A percentile compares a stretch with the other conserved stretches of the same genome.
Conservation (phyloP, 495 filamentous ascomycete genomes). For the Penicillium paradoxum region DNA sequence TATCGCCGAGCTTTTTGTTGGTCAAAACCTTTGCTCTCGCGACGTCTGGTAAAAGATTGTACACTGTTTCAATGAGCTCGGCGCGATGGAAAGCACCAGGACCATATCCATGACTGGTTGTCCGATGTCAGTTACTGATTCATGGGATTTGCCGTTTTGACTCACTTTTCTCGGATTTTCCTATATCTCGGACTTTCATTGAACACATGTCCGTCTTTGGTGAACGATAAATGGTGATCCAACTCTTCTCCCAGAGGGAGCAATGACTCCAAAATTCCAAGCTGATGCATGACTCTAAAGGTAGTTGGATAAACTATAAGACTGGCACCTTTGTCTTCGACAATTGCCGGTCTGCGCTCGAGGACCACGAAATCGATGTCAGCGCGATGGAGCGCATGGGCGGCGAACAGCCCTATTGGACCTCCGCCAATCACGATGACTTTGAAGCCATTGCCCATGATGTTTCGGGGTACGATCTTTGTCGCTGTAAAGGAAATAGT, state of each 20-base stretch:
- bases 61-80: conserved; percentile 19
- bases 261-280: conserved; percentile 39
- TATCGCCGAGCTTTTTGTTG: conserved; percentile 9
- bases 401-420: conserved; percentile 43
- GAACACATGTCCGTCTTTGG: conserved; percentile 18
- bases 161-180: conserved; percentile 14
- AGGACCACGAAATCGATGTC: conserved; percentile 50
- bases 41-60: conserved; percentile 13
- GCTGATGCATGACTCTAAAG: conserved; percentile 45
- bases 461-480: too few relatives aligned
- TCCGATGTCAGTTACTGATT: not conserved
- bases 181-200: conserved; percentile 9
- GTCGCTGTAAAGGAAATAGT: too few relatives aligned
- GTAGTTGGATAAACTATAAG: conserved; percentile 31
- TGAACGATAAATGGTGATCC: conserved; percentile 12
- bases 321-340: conserved; percentile 37
- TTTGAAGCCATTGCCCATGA: conserved; percentile 25
- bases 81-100: conserved; percentile 22
- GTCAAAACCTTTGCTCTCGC: conserved; percentile 16
- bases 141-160: not conserved
- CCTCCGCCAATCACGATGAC: conserved; percentile 52
- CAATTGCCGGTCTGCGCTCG: conserved; percentile 34
- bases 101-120: conserved; percentile 8
- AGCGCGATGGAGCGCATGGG: conserved; percentile 42
- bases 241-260: conserved; percentile 15